Conservation (phyloP, 495 filamentous ascomycete species). For the Penicillium paradoxum region DNA sequence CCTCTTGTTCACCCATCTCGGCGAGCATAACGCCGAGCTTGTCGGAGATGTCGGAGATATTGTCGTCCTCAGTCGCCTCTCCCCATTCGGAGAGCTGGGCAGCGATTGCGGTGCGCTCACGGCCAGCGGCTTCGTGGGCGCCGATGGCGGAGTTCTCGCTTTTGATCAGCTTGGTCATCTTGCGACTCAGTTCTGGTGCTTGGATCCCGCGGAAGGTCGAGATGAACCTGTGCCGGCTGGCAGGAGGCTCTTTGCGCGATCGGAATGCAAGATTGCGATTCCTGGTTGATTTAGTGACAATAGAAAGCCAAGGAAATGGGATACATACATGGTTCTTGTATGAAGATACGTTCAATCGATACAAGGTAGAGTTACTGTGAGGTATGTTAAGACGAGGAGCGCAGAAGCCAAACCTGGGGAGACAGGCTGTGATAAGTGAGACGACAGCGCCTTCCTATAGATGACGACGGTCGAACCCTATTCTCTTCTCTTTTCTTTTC, state of each 20-base stretch:
- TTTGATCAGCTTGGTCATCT: constrained; percentile 87
- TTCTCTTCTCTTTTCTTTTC: constrained; percentile 3
- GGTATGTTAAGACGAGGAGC: neutral
- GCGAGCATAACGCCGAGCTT: constrained; percentile 88
- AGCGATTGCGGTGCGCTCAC: constrained; percentile 76
- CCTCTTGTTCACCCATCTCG: constrained; percentile 90
- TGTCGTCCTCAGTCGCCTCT: constrained; percentile 79
- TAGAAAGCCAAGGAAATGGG: neutral
- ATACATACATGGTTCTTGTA: constrained; percentile 1
- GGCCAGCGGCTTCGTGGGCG: constrained; percentile 75
- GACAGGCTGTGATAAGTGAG: neutral
- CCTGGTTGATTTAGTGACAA: constrained; percentile 33
- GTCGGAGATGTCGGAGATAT: constrained; percentile 82
- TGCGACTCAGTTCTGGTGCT: constrained; percentile 79
- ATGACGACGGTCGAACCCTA: constrained; percentile 27
- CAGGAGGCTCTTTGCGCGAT: constrained; percentile 40
- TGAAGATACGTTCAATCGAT: neutral
- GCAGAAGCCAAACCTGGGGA: neutral
- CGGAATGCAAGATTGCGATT: constrained; percentile 59
- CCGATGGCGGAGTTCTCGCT: constrained; percentile 78
- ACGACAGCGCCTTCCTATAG: constrained; percentile 15
- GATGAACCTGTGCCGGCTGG: constrained; percentile 64
- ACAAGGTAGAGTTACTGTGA: neutral
- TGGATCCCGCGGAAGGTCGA: constrained; percentile 73
- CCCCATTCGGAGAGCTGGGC: constrained; percentile 96